These are phyloP conservation scores for Metschnikowia kunwiensis DNA, from an alignment of 805 yeast genomes.

Conservation along the genomic window DNA sequence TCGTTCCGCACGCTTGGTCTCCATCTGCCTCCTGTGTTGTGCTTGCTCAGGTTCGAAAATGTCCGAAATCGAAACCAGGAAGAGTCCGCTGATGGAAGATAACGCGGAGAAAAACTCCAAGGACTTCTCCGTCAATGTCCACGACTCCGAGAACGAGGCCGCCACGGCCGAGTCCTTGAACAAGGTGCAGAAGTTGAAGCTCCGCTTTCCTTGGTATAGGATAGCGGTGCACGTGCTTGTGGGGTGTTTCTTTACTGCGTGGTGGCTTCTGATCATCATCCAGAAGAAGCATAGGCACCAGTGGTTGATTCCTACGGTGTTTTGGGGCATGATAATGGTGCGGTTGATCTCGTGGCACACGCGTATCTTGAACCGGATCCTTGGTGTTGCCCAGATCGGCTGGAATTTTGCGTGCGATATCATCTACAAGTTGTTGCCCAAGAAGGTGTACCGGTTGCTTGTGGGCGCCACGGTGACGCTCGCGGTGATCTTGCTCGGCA, in stretches of 20 bases:
- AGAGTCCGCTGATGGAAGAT: constrained; percentile 6
- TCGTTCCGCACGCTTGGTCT: too few species aligned
- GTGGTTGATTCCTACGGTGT: constrained; percentile 58
- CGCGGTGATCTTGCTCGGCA: constrained; percentile 50
- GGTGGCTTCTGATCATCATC: constrained; percentile 53
- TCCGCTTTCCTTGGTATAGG: constrained; percentile 15
- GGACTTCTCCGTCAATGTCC: constrained; percentile 6
- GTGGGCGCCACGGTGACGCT: constrained; percentile 46
- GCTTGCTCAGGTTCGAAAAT: too few species aligned
- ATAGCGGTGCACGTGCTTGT: constrained; percentile 18
- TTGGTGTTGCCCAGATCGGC: constrained; percentile 13
- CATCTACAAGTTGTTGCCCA: constrained; percentile 42
- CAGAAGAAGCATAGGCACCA: constrained; percentile 47
- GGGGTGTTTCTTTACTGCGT: constrained; percentile 26
- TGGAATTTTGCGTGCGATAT: constrained; percentile 32
- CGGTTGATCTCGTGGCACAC: constrained; percentile 51
- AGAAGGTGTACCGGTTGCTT: constrained; percentile 36
- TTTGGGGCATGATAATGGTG: constrained; percentile 50
- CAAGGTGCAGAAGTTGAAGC: constrained; percentile 11
- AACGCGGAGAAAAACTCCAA: constrained; percentile 6
- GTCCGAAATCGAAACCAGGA: constrained; percentile 7
- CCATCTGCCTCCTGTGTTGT: too few species aligned
- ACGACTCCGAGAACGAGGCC: constrained; percentile 13
- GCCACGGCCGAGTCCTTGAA: constrained; percentile 8
- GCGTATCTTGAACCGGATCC: constrained; percentile 22